A percentile compares a stretch with the other conserved stretches of the same genome.
Evolutionary conservation across 1,139 yeast species (phyloP).

Genomic region (Pneumocystis murina): DNA sequence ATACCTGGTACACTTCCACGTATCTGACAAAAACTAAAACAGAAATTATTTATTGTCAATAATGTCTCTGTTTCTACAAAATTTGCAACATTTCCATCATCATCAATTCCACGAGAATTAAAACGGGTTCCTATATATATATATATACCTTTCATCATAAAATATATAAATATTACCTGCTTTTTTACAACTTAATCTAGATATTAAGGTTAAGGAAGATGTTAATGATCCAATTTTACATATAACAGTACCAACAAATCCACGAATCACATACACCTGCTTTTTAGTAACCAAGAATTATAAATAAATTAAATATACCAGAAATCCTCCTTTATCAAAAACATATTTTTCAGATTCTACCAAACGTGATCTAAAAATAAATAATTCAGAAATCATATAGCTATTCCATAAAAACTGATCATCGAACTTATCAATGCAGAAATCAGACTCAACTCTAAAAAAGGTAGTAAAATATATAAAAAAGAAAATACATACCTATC

Average conservation of each 20-base stretch:
- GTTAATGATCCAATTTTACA: slow-evolving; percentile 36
- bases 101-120: slow-evolving; percentile 90
- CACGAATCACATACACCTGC: slow-evolving; percentile 72
- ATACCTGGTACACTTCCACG: slow-evolving; percentile 75
- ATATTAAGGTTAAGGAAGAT: slow-evolving; percentile 62
- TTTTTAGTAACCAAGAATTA: background rate
- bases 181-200: slow-evolving; percentile 77
- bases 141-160: background rate
- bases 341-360: slow-evolving; percentile 33
- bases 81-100: slow-evolving; percentile 87
- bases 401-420: slow-evolving; percentile 94
- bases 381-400: slow-evolving; percentile 72
- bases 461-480: background rate
- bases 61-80: slow-evolving; percentile 90
- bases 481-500: slow-evolving; percentile 22
- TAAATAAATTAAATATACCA: slow-evolving; percentile 19
- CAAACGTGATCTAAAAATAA: slow-evolving; percentile 56
- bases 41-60: slow-evolving; percentile 38
- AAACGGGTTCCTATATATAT: slow-evolving; percentile 56
- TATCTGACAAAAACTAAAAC: slow-evolving; percentile 68
- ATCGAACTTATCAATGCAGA: slow-evolving; percentile 35
- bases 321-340: slow-evolving; percentile 60
- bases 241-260: slow-evolving; percentile 69
- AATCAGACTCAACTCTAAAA: slow-evolving; percentile 8
- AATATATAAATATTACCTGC: background rate